Base-by-base conservation (phyloP, 163 green algal genomes). In the Prototheca cutis region DNA sequence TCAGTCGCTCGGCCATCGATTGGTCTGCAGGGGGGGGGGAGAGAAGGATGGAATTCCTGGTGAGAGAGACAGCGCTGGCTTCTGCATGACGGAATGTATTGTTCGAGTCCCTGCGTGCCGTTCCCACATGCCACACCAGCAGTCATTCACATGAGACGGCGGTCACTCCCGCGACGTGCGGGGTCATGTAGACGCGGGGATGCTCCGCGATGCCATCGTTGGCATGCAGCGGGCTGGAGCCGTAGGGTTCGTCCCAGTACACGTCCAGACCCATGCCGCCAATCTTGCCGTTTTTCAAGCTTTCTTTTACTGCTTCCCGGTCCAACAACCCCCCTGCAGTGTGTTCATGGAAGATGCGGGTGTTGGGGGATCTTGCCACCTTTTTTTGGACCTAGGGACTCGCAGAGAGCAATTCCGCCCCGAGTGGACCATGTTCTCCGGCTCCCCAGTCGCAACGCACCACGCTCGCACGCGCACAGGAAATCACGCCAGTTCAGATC, bases 141-240 rank as follows among this genome's bases (percentile, higher is more conserved):
- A n/a, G n/a, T n/a, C n/a, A n/a, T 51, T 66, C 40, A 67, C 61
- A 85, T n/a, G 61, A 76, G 7, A 76, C 31, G 53, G 81, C 67
- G 6, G 79, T 86, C 7, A 86, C 78, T 8, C 79, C 79, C 4
- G 77, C 79, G 1, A 83, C 65, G 55, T 86, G 79, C 2, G 79
- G 79, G 28, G 74, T 86, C 27, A 83, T 51, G 25, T 78, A 72
- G 18, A 71, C 56, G 24, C 45, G 68, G 17, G 75, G 62, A 58
- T 86, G 71, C 13, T 54, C 47, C 13, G 63, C 62, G 4, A 85
- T 40, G 29, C 23, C 23, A 18, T 58, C 52, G 6, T 25, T 19
- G 17, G 13, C 15, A 23, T 58, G 18, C 6, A 21, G 5, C 5
- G 25, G 27, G 23, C 23, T 32, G 8, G 49, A 34, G 21, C 28